Base-by-base conservation (phyloP, 805 yeast species). In the Barnettozyma populi region DNA sequence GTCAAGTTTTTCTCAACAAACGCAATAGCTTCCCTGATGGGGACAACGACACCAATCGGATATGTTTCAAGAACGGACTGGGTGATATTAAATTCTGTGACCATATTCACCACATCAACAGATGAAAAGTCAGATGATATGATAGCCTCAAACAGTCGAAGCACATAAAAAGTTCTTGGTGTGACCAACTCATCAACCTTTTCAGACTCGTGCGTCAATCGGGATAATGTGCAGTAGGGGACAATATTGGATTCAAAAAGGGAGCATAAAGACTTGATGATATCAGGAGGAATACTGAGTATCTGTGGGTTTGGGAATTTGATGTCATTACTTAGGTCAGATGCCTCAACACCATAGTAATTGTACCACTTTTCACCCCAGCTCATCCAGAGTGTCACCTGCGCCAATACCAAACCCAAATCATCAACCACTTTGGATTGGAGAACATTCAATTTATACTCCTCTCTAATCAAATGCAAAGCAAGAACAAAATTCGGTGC, bases 381-480 rank as follows among this genome's bases (percentile, higher is more conserved):
- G 6, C 86, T 81, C 79, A 84, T 77, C 82, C 87, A 79, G 11
- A 70, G 55, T 0, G 84, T 74, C 13, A 86, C 60, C 53, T 83
- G 84, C 0, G 82, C 69, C n/a, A 90, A 62, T 20, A 90, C 62
- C 1, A 66, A 23, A 0, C 84, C 80, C 25, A 90, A 56, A 29
- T 65, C 64, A 4, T 67, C 55, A 11, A 73, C 65, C 8, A 67
- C 61, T 0, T 56, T 46, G 3, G 58, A 47, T 5, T 73, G 68
- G 23, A 79, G 64, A 2, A 78, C 65, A 55, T 85, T 80, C 27
- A 92, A 67, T 44, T 75, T 73, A 41, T 75, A 63, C 51, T 92
- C 97, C 62, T 92, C 97, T 46, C 90, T 69, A 2, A 88, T 66
- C 35, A 90, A 59, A 66, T 90, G 97, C 41, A 92, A 65, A 0